Conservation (phyloP, 225 moss, liverwort and hornwort genomes). For the Thuidium tamariscinum region DNA sequence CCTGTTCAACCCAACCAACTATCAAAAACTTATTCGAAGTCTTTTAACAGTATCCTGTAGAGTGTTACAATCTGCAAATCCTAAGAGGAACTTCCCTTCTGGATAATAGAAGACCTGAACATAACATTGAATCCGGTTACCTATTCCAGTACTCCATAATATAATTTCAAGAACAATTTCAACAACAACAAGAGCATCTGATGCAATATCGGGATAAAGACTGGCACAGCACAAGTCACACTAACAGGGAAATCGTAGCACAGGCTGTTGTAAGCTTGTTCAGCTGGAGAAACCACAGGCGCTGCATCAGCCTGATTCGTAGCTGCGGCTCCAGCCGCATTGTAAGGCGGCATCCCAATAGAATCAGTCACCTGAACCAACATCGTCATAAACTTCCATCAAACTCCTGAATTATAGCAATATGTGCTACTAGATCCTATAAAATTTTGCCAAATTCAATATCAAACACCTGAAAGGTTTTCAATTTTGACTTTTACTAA, state of each 20-base stretch:
- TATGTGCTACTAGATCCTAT: neutral
- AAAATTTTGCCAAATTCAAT: neutral
- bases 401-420: neutral
- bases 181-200: neutral
- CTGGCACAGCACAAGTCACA: neutral
- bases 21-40: neutral
- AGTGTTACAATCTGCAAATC: neutral
- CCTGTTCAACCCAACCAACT: slow-evolving; percentile 14
- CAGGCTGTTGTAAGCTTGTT: slow-evolving; percentile 68
- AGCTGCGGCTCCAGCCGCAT: slow-evolving; percentile 41
- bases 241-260: slow-evolving; percentile 81
- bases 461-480: neutral
- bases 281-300: slow-evolving; percentile 29
- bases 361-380: neutral
- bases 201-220: neutral
- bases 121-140: neutral
- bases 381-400: neutral
- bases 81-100: neutral
- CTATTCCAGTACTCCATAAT: neutral
- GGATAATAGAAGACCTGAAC: neutral
- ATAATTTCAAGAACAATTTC: neutral
- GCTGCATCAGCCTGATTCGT: no score
- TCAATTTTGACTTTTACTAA: neutral
- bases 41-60: neutral
- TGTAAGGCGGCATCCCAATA: slow-evolving; percentile 43